Base-by-base conservation (phyloP, 78 protist species). In the Planoprotostelium fungivorum region DNA sequence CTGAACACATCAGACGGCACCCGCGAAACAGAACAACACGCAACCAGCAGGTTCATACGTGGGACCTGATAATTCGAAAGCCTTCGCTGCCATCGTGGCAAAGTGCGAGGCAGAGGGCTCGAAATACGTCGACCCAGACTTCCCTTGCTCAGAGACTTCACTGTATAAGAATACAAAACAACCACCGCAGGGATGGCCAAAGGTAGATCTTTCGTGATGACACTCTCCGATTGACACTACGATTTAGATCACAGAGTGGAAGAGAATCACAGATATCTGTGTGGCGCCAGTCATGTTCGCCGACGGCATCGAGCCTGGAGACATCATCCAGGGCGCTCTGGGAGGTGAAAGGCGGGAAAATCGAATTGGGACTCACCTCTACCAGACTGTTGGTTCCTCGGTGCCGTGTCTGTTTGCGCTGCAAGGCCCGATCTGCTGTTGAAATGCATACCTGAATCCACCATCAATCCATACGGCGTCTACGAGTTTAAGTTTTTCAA, bases 271-370 rank as follows among this genome's bases (percentile, higher is more conserved):
- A 85, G 87, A 85, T 25, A 36, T 85, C 5, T 35, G 36, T 36
- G 16, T 16, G 87, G 87, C 5, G n/a, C 87, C 87, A 85, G 34
- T 25, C 35, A 5, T 85, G 5, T 85, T 85, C 37, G 16, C 63
- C 5, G n/a, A 85, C 5, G 87, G 87, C 5, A 16, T 36, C 34
- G 87, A 85, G 36, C 87, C 87, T 5, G 87, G 87, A 25, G 87
- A 85, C 16, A 36, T 85, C 87, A 85, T 85, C 5, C 87, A 85
- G 16, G 87, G 87, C n/a, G n/a, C 5, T 23, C 16, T 85, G 36
- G 87, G 87, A 25, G 73, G 73, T 51, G 73, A 51, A 51, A 16
- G 16, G 73, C 5, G 16, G 16, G 5, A 51, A 51, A 51, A 51
- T 51, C 16, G 31, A 25, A 16, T 5, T 5, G 31, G 16, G 16